These are phyloP conservation scores for Cystofilobasidium bisporidii DNA, from an alignment of 768 basidiomycete genomes.

Conservation along the genomic window DNA sequence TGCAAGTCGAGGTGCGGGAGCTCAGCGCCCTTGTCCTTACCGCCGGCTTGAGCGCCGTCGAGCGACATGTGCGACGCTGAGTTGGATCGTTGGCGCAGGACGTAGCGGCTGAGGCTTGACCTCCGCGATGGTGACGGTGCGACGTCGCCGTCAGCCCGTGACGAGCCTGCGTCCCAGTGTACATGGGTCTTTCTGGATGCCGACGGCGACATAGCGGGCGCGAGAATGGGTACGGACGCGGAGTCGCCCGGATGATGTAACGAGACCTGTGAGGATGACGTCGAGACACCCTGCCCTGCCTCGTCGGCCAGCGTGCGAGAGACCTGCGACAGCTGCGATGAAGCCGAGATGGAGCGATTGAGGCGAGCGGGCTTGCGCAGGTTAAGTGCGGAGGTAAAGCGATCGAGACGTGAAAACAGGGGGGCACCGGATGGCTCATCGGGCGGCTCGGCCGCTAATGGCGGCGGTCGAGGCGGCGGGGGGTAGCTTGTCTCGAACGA, in stretches of 20 bases:
- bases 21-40: not conserved
- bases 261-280: not conserved
- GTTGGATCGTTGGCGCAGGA: slow-evolving; percentile 8
- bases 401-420: slow-evolving; percentile 7
- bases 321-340: slow-evolving; percentile 6
- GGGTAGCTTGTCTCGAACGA: slow-evolving; percentile 9
- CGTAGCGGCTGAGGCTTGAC: not conserved
- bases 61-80: not conserved
- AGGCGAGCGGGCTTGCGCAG: slow-evolving; percentile 13
- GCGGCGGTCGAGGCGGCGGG: not conserved
- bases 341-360: slow-evolving; percentile 12
- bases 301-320: not conserved
- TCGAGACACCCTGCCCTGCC: not conserved
- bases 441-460: not conserved
- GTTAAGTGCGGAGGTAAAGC: slow-evolving; percentile 15
- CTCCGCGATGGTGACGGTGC: not conserved
- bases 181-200: not conserved
- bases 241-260: not conserved
- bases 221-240: not conserved
- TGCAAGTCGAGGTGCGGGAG: slow-evolving; percentile 10
- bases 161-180: slow-evolving; percentile 13
- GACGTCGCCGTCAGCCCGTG: not conserved
- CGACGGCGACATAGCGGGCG: not conserved
- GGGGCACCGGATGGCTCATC: not conserved
- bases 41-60: not conserved